These are phyloP conservation scores for Yamadazyma oceani DNA, from an alignment of 1,139 yeast genomes.

Conservation along the genomic window DNA sequence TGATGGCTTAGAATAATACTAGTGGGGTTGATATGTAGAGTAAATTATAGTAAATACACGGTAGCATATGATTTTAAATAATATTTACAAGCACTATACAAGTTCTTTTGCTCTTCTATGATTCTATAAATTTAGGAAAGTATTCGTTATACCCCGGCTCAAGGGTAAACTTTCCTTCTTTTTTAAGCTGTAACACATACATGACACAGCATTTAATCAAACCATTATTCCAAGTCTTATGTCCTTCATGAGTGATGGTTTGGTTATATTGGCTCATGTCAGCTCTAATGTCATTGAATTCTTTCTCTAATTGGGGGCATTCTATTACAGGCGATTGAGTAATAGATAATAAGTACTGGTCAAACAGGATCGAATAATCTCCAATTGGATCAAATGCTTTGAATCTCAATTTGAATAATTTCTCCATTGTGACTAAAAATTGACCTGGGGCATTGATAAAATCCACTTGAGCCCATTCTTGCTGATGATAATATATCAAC, in stretches of 20 bases:
- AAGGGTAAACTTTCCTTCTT: conserved; percentile 17
- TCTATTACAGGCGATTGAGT: conserved; percentile 10
- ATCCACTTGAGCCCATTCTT: background rate
- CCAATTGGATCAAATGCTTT: conserved; percentile 85
- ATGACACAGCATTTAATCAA: conserved; percentile 29
- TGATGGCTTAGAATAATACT: too few relatives aligned
- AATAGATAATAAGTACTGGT: conserved; percentile 23
- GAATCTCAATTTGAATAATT: conserved; percentile 67
- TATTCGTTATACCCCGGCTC: conserved; percentile 36
- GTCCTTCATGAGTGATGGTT: conserved; percentile 13
- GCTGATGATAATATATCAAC: conserved; percentile 22
- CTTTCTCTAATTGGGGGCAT: conserved; percentile 14
- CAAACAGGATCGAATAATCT: conserved; percentile 65
- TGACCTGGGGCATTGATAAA: conserved; percentile 33
- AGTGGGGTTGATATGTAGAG: too few relatives aligned
- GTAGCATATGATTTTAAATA: too few relatives aligned
- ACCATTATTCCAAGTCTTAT: conserved; percentile 22
- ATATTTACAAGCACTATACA: too few relatives aligned
- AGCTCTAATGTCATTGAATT: conserved; percentile 18
- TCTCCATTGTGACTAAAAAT: conserved; percentile 41
- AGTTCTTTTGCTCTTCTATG: too few relatives aligned
- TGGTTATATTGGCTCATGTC: conserved; percentile 9
- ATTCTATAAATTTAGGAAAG: conserved; percentile 35
- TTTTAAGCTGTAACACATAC: conserved; percentile 19
- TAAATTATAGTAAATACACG: too few relatives aligned